Conservation (phyloP, 2,329 filamentous ascomycete species). For the Epichloe sibirici region DNA sequence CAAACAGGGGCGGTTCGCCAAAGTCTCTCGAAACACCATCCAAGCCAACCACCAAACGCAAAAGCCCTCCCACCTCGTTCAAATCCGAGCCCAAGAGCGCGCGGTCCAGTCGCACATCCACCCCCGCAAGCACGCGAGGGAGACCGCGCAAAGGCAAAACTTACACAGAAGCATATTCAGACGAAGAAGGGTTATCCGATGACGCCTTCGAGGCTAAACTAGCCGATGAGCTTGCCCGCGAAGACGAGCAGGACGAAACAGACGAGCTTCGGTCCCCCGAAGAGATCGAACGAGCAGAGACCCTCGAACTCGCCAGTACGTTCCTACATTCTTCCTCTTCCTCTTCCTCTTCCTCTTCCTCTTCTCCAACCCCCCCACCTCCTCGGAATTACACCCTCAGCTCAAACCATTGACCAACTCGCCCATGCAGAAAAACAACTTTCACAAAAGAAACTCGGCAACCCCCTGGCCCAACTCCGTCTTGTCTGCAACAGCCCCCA, state of each 20-base stretch:
- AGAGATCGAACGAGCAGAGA: conserved; percentile 53
- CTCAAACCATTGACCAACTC: background rate
- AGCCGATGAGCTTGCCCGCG: conserved; percentile 43
- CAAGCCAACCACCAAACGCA: conserved; percentile 19
- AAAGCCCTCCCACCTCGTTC: conserved; percentile 15
- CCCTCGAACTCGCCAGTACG: conserved; percentile 64
- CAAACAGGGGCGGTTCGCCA: conserved; percentile 14
- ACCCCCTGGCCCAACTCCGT: conserved; percentile 82
- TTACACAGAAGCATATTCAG: conserved; percentile 45
- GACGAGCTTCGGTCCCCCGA: conserved; percentile 33
- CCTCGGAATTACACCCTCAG: background rate
- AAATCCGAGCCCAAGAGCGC: conserved; percentile 50
- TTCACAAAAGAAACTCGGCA: conserved; percentile 82
- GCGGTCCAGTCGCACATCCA: conserved; percentile 64
- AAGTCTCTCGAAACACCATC: conserved; percentile 9
- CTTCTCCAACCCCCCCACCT: too few relatives aligned
- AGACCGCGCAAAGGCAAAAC: conserved; percentile 35
- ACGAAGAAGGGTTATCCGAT: conserved; percentile 58
- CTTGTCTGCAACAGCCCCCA: conserved; percentile 89
- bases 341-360: background rate
- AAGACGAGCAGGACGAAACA: conserved; percentile 16
- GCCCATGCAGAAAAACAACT: conserved; percentile 62
- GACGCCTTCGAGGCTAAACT: conserved; percentile 73
- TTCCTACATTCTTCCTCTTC: conserved; percentile 8
- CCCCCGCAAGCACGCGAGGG: conserved; percentile 46